Base-by-base conservation (phyloP, 805 yeast genomes). In the Metschnikowia cerradonensis region DNA sequence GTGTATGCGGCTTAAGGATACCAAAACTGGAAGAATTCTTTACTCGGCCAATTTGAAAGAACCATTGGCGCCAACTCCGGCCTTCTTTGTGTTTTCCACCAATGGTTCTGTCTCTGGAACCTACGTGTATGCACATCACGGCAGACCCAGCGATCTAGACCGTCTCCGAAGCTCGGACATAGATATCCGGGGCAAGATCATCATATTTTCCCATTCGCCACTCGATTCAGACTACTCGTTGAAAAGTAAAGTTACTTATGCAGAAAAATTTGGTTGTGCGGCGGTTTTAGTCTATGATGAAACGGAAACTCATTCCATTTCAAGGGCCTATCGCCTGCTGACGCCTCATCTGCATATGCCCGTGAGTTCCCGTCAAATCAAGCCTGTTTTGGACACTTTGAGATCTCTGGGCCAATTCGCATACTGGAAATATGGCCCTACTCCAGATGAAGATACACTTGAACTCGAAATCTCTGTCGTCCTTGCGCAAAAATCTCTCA, bases 111-210 rank as follows among this genome's bases (percentile, higher is more conserved):
- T 66, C 1, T 53, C 49, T 4, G 67, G 60, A 0, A 58, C 55
- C 11, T 71, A 59, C 53, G 49, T 72, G 2, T 69, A 47, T 57
- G 73, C 59, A 7, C 67, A 69, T 48, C 55, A 59, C n/a, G 77
- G 75, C 3, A 45, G 58, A 1, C 52, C 54, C 1, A 60, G 57
- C 1, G 78, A 73, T 48, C 70, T 63, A 43, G 52, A 50, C 4
- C 38, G 56, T 3, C 51, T 72, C 30, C 19, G 41, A 11, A 49
- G 57, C 10, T 52, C 63, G 33, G 58, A 58, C 1, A 53, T 67
- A 15, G 48, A 52, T 17, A 53, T 67, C 1, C 44, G 46, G 5
- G 63, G 58, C 15, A 68, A 64, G 47, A 63, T 71, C 32, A 71
- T 65, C 14, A 60, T 73, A 10, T 61, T 68, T 20, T 46, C 55